Evolutionary conservation across 495 filamentous ascomycete genomes (phyloP), one percentile per base, ranked within the genome.

Genomic region (Hypomontagnella submonticulosa): DNA sequence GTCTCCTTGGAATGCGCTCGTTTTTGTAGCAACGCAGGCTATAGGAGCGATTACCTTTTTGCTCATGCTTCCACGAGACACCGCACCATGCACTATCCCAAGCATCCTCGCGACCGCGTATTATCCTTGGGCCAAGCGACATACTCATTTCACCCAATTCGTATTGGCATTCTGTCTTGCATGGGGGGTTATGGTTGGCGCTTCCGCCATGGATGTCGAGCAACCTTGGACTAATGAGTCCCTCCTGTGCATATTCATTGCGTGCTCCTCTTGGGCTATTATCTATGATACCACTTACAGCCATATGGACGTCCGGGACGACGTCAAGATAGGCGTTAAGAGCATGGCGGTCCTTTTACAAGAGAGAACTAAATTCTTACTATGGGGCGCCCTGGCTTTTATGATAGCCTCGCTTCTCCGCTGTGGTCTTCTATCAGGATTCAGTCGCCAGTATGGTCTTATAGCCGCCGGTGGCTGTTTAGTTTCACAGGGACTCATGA

Each of bases 251-350:
- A 32, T 74, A 38, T 66, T 69, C 11, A 20, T 67, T 13, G 66
- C 73, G 0, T 54, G 42, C 13, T 54, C 61, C 0, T 49, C 75
- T 3, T 80, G 74, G 76, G 67, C 70, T 4, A 51, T 72, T 12
- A 74, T 80, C 18, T 81, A 77, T 57, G 80, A 83, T 52, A 80
- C 74, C 0, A 63, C 82, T 10, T 84, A 83, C 49, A 79, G 76
- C 0, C 69, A 75, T 47, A 77, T 80, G 50, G 81, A 84, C 58
- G 4, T 75, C 0, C 46, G 66, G 23, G 78, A 81, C 30, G 81
- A 84, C 54, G 20, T 72, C 4, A 73, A 77, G 16, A 72, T 65
- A 0, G 78, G 77, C 1, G 66, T 82, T 5, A 73, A 70, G 60
- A 67, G 60, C 10, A 70, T 77, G 60, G 78, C 78, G 11, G 71